These are phyloP conservation scores for Buxus sempervirens DNA, from an alignment of 164 flowering plant genomes.

Conservation along the genomic window DNA sequence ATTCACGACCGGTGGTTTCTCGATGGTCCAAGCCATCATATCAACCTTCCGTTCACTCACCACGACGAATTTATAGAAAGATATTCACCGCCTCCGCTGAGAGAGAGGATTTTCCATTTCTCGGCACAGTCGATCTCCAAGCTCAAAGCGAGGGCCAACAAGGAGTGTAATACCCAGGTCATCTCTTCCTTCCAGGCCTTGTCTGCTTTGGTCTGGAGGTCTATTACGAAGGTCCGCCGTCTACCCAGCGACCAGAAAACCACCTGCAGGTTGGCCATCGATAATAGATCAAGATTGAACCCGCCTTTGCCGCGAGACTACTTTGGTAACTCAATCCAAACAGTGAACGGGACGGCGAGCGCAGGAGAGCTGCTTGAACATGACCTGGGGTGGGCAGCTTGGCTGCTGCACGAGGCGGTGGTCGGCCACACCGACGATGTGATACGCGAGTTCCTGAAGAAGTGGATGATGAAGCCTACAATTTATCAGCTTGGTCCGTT, in stretches of 20 bases:
- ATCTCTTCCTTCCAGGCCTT: slow-evolving; percentile 63
- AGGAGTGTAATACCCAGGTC: slow-evolving; percentile 23
- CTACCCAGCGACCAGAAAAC: slow-evolving; percentile 23
- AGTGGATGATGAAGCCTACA: slow-evolving; percentile 23
- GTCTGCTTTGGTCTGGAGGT: slow-evolving; percentile 51
- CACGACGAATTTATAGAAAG: slow-evolving; percentile 33
- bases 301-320: slow-evolving; percentile 37
- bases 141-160: slow-evolving; percentile 47
- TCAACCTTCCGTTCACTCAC: slow-evolving; percentile 39
- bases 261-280: slow-evolving; percentile 28
- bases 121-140: slow-evolving; percentile 34
- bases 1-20: slow-evolving; percentile 34
- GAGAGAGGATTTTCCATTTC: slow-evolving; percentile 50
- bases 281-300: slow-evolving; percentile 34
- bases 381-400: slow-evolving; percentile 43
- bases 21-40: slow-evolving; percentile 14
- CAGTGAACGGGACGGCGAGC: slow-evolving; percentile 14
- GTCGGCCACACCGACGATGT: slow-evolving; percentile 18
- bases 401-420: slow-evolving; percentile 33
- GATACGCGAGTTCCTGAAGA: slow-evolving; percentile 14
- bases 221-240: slow-evolving; percentile 36
- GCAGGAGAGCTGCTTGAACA: slow-evolving; percentile 36
- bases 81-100: slow-evolving; percentile 24
- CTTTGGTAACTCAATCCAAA: slow-evolving; percentile 41
- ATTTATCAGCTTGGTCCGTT: slow-evolving; percentile 21